Percentiles rank a stretch among this genome's conserved stretches.
phyloP scores from a whole-genome alignment of 768 basidiomycete species.

The Auriscalpium orientale region DNA sequence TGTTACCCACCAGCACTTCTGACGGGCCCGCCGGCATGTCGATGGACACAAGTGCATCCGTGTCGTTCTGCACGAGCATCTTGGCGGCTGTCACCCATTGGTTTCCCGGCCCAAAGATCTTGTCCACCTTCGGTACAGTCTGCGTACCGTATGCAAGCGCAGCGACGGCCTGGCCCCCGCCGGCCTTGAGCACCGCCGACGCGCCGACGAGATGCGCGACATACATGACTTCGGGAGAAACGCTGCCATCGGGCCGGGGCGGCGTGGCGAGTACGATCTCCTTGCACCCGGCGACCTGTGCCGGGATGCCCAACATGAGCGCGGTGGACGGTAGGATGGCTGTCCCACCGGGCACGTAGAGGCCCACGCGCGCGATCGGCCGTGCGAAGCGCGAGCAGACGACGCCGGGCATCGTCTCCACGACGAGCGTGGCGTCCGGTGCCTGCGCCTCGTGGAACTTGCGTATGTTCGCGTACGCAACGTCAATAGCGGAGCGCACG shows the following conservation, averaged over 20 bases:
- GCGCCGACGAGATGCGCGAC: constrained; percentile 89
- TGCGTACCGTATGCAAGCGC: constrained; percentile 96
- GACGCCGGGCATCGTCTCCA: constrained; percentile 98
- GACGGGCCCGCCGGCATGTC: constrained; percentile 99
- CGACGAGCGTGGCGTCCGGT: constrained; percentile 59
- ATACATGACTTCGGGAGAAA: constrained; percentile 97
- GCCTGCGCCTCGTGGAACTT: constrained; percentile 89
- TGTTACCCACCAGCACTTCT: constrained; percentile 79
- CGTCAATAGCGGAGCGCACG: constrained; percentile 78
- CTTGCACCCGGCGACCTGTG: constrained; percentile 92
- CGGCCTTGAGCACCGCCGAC: constrained; percentile 85
- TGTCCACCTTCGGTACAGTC: constrained; percentile 95
- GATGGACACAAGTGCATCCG: constrained; percentile 90
- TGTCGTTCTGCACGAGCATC: constrained; percentile 98
- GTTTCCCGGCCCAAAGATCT: constrained; percentile 98
- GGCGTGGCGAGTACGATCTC: constrained; percentile 93
- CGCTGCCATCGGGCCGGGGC: constrained; percentile 85
- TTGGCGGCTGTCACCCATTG: constrained; percentile 99
- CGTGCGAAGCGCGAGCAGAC: constrained; percentile 92
- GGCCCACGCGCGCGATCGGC: constrained; percentile 90
- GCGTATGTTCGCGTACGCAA: constrained; percentile 85
- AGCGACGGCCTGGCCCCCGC: constrained; percentile 93
- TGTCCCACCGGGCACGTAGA: constrained; percentile 97
- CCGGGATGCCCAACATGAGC: constrained; percentile 95
- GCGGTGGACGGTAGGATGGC: constrained; percentile 95